Percentiles rank a stretch among this genome's conserved stretches.
Evolutionary conservation across 371 early-diverging fungal species (phyloP).

Genomic region (Conidiobolus coronatus): DNA sequence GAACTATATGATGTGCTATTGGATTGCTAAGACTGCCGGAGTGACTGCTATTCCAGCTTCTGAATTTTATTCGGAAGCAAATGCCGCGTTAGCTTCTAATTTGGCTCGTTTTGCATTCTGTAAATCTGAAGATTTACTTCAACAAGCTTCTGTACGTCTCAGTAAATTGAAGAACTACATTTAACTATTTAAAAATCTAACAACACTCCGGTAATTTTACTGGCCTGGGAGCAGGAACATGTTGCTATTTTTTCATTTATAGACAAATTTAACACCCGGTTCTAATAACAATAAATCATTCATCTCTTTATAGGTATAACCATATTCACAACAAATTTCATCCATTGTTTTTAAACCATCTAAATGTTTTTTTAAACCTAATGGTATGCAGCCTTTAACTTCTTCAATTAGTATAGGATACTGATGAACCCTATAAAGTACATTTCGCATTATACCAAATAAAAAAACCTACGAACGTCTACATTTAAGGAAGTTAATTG

Average conservation of each 20-base stretch:
- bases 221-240: too few species aligned
- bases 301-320: slow-evolving; percentile 5
- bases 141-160: slow-evolving; percentile 47
- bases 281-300: slow-evolving; percentile 2
- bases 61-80: slow-evolving; percentile 61
- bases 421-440: neutral
- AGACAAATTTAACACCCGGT: neutral
- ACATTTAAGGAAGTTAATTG: slow-evolving; percentile 28
- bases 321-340: slow-evolving; percentile 8
- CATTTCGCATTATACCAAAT: neutral
- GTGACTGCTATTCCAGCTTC: slow-evolving; percentile 83
- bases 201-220: too few species aligned
- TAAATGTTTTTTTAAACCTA: neutral
- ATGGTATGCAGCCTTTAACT: neutral
- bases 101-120: slow-evolving; percentile 84
- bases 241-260: too few species aligned
- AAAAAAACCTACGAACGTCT: slow-evolving; percentile 36
- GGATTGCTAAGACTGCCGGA: slow-evolving; percentile 71
- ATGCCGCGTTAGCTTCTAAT: slow-evolving; percentile 42
- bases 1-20: slow-evolving; percentile 68
- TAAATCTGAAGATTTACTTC: slow-evolving; percentile 67
- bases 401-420: neutral
- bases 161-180: slow-evolving; percentile 33
- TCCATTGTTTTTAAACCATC: neutral
- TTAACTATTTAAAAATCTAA: slow-evolving; percentile 8